A percentile compares a stretch with the other conserved stretches of the same genome.
phyloP scores from a whole-genome alignment of 1,284 basidiomycete genomes.

The Crucibulum cyathiforme region DNA sequence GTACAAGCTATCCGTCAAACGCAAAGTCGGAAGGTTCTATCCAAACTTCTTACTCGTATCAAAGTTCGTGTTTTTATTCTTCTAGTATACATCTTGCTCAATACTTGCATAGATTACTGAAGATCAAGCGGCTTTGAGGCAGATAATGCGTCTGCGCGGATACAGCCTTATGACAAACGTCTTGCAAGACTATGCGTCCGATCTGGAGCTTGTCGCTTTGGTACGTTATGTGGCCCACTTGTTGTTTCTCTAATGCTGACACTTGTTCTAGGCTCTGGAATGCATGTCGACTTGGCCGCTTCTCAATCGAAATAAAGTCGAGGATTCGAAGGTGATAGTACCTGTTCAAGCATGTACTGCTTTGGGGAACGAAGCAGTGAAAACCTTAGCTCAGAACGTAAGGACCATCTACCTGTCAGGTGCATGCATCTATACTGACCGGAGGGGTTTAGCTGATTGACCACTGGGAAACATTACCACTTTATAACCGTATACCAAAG shows the following conservation, averaged over 20 bases:
- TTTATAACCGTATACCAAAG: slow-evolving; percentile 88
- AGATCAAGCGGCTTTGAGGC: slow-evolving; percentile 79
- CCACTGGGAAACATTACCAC: slow-evolving; percentile 77
- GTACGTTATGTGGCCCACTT: slow-evolving; percentile 46
- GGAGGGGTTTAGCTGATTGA: slow-evolving; percentile 59
- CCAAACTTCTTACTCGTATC: slow-evolving; percentile 86
- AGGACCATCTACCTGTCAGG: slow-evolving; percentile 9
- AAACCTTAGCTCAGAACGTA: slow-evolving; percentile 66
- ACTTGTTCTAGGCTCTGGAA: slow-evolving; percentile 64
- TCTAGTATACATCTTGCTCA: background rate
- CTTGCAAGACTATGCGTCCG: slow-evolving; percentile 78
- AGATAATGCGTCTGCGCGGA: slow-evolving; percentile 93
- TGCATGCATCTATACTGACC: background rate
- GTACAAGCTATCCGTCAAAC: slow-evolving; percentile 93
- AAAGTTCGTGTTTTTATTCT: slow-evolving; percentile 55
- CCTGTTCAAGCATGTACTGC: slow-evolving; percentile 65
- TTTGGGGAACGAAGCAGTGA: slow-evolving; percentile 63
- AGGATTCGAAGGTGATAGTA: slow-evolving; percentile 81
- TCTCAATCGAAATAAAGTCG: slow-evolving; percentile 91
- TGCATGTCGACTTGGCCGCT: slow-evolving; percentile 85
- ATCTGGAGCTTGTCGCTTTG: slow-evolving; percentile 74
- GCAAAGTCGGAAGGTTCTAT: slow-evolving; percentile 81
- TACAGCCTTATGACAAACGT: slow-evolving; percentile 93
- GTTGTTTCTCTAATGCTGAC: background rate
- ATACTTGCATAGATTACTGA: slow-evolving; percentile 73